Base-by-base conservation (phyloP, 31 red algal species). In the Odonthalia washingtoniensis region DNA sequence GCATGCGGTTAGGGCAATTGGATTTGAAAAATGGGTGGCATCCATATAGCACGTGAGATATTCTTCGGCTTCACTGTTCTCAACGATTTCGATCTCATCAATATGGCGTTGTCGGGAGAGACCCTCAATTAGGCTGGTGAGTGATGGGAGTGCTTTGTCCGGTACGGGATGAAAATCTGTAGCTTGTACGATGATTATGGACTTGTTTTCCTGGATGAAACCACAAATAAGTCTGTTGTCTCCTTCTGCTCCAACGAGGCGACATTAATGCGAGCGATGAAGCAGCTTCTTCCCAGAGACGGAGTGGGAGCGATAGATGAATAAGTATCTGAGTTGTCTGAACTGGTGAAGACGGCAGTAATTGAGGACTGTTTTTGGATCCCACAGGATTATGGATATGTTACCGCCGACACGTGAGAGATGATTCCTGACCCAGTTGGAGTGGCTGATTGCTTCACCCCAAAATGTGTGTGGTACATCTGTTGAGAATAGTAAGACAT, bases 391-490 rank as follows among this genome's bases (percentile, higher is more conserved):
- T 24, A 61, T 14, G 2, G 0, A 74, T 1, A 87, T 87, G 39
- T 74, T 40, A 21, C 72, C 45, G 6, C 67, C 6, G 24, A 78
- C 78, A 3, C 3, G 72, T 73, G 84, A 60, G 30, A 67, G 60
- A 3, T 40, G 46, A 18, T 87, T 87, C 18, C 52, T 26, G 43
- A 87, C 31, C 73, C 84, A 87, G 33, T 87, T 87, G 16, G 60
- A 33, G 27, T 87, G 73, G 34, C 69, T 77, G 40, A 87, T 77
- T 5, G 84, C 73, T 26, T 78, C 84, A 1, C 69, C 72, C 84
- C 73, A 77, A 38, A 78, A 72, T 4, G 2, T 31, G 18, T 66
- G 46, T 4, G 84, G 84, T 17, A 87, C 44, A 16, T 77, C 72
- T 6, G 38, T 87, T 32, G 73, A 61, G 35, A 68, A 67, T 0